Conservation (phyloP, 2,329 filamentous ascomycete genomes). For the Xylaria arbuscula region DNA sequence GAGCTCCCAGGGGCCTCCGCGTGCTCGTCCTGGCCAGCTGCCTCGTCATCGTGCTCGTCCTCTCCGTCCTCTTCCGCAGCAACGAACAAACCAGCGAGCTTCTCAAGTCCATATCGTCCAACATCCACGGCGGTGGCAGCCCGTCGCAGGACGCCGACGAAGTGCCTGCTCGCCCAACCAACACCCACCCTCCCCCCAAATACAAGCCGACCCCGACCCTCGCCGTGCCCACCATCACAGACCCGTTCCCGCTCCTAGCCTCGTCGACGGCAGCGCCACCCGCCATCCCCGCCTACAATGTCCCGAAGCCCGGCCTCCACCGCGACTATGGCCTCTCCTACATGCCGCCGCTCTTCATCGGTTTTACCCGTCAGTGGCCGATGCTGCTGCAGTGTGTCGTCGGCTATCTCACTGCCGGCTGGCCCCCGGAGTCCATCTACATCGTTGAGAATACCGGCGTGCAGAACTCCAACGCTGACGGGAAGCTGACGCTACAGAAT, state of each 20-base stretch:
- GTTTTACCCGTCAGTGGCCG: constrained; percentile 61
- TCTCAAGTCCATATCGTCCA: constrained; percentile 40
- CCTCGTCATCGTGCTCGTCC: constrained; percentile 38
- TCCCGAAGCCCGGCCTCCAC: constrained; percentile 49
- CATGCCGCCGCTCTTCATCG: constrained; percentile 59
- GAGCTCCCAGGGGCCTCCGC: constrained; percentile 38
- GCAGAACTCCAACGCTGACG: constrained; percentile 56
- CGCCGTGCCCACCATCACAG: constrained; percentile 40
- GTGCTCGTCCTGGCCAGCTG: constrained; percentile 44
- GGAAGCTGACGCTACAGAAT: constrained; percentile 56
- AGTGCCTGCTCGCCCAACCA: constrained; percentile 37
- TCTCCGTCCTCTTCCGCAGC: constrained; percentile 39
- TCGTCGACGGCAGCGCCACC: constrained; percentile 45
- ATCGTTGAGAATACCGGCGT: constrained; percentile 62
- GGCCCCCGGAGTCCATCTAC: constrained; percentile 60
- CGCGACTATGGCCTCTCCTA: constrained; percentile 49
- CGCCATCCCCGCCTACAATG: constrained; percentile 52
- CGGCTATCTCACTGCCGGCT: constrained; percentile 60
- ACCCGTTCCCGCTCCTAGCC: constrained; percentile 46
- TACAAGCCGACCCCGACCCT: constrained; percentile 46
- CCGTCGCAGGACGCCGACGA: constrained; percentile 27
- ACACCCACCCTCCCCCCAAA: constrained; percentile 45
- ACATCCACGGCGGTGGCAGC: constrained; percentile 36
- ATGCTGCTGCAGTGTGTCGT: constrained; percentile 60
- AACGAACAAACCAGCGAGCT: constrained; percentile 38